Conservation (phyloP, 768 basidiomycete species). For the Omphalotus guepiniiformis region DNA sequence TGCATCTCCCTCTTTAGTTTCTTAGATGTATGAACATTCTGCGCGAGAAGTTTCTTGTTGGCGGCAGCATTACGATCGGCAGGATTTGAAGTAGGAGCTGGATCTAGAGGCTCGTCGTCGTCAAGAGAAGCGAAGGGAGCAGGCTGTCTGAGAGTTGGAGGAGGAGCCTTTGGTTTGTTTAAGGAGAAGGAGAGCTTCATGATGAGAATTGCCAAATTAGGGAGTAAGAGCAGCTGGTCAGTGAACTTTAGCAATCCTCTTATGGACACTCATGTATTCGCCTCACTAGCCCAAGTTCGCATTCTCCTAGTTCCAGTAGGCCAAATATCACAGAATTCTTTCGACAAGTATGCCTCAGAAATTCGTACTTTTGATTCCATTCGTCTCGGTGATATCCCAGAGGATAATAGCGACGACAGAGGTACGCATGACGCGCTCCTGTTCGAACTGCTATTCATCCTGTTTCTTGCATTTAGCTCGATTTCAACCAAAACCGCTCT, state of each 20-base stretch:
- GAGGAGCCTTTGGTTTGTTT: slow-evolving; percentile 46
- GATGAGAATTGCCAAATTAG: not conserved
- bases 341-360: slow-evolving; percentile 70
- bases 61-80: slow-evolving; percentile 34
- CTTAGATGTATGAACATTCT: slow-evolving; percentile 57
- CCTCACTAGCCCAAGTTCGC: slow-evolving; percentile 79
- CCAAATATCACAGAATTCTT: slow-evolving; percentile 59
- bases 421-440: slow-evolving; percentile 37
- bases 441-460: slow-evolving; percentile 10
- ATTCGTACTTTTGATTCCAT: slow-evolving; percentile 71
- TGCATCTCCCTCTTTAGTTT: slow-evolving; percentile 71
- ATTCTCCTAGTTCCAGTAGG: slow-evolving; percentile 88
- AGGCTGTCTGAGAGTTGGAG: slow-evolving; percentile 50
- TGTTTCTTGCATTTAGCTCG: slow-evolving; percentile 43
- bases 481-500: slow-evolving; percentile 75
- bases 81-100: slow-evolving; percentile 37
- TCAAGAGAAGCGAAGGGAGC: slow-evolving; percentile 59
- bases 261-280: slow-evolving; percentile 74
- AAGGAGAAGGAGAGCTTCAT: slow-evolving; percentile 95
- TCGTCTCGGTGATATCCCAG: slow-evolving; percentile 78
- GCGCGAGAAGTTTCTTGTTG: slow-evolving; percentile 55
- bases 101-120: slow-evolving; percentile 57
- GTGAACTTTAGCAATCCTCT: too few relatives aligned
- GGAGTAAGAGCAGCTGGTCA: too few relatives aligned
- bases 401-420: slow-evolving; percentile 71